Percentiles rank a stretch among this genome's conserved stretches.
Conservation (phyloP, 257 asterid genomes). For the Thymus mandschuricus region DNA sequence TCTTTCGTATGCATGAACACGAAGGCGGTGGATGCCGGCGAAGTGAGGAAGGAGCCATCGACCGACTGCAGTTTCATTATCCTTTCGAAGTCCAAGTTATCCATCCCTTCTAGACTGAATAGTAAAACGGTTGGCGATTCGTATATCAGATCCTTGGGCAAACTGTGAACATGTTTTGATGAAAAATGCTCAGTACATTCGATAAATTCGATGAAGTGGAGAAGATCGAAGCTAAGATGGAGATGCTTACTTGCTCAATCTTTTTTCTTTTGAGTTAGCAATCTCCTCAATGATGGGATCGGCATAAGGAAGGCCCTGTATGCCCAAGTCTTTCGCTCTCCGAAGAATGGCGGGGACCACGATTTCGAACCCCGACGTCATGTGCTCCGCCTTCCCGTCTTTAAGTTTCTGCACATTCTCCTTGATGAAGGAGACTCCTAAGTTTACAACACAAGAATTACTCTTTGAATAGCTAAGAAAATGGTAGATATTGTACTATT, state of each 20-base stretch:
- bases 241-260: not conserved
- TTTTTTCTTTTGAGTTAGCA: not conserved
- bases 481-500: too few species aligned
- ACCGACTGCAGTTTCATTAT: slow-evolving; percentile 42
- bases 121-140: slow-evolving; percentile 43
- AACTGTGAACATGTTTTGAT: slow-evolving; percentile 25
- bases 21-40: slow-evolving; percentile 57
- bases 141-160: slow-evolving; percentile 45
- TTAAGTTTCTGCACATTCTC: slow-evolving; percentile 38
- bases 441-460: too few species aligned
- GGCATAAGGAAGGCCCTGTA: slow-evolving; percentile 36
- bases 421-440: slow-evolving; percentile 45
- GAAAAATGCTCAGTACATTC: too few species aligned
- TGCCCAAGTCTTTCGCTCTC: slow-evolving; percentile 35
- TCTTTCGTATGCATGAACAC: slow-evolving; percentile 56
- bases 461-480: too few species aligned
- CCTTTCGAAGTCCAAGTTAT: slow-evolving; percentile 48
- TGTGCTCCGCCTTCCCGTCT: slow-evolving; percentile 33
- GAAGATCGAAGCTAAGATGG: not conserved
- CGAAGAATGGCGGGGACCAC: slow-evolving; percentile 43
- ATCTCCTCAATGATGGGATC: slow-evolving; percentile 29
- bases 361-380: slow-evolving; percentile 54
- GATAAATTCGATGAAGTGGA: too few species aligned
- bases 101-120: slow-evolving; percentile 50
- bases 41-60: slow-evolving; percentile 56